Evolutionary conservation across 2,329 filamentous ascomycete species (phyloP).

Genomic region (Trichoderma arundinaceum): DNA sequence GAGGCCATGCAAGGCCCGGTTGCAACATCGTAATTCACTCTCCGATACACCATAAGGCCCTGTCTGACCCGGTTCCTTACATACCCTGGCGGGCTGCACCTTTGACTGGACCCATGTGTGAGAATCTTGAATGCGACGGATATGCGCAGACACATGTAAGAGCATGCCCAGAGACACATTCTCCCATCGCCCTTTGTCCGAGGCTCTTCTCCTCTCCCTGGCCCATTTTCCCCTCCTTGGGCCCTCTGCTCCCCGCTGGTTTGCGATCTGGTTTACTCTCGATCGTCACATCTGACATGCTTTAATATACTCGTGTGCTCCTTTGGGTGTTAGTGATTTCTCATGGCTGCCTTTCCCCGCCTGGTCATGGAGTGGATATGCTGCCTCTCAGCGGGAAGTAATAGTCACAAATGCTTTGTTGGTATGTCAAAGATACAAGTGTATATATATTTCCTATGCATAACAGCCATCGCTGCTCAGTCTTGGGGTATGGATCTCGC

Average conservation of each 20-base stretch:
- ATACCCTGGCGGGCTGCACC: constrained; percentile 7
- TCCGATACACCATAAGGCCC: neutral
- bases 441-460: neutral
- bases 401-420: neutral
- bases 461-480: neutral
- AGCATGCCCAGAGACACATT: constrained; percentile 5
- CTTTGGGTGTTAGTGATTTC: neutral
- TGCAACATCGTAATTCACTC: neutral
- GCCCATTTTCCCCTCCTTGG: neutral
- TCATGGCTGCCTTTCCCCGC: constrained; percentile 10
- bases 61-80: neutral
- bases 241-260: neutral
- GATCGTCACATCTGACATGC: constrained; percentile 22
- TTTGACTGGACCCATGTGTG: neutral
- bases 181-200: constrained; percentile 5
- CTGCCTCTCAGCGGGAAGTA: neutral
- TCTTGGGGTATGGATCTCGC: neutral
- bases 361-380: neutral
- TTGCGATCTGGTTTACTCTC: constrained; percentile 7
- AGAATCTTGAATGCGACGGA: constrained; percentile 17
- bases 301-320: neutral
- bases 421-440: neutral
- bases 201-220: constrained; percentile 19
- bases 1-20: neutral
- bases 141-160: constrained; percentile 21